Evolutionary conservation across 73 alveolate species (phyloP).

Genomic region (Paramecium primaurelia): DNA sequence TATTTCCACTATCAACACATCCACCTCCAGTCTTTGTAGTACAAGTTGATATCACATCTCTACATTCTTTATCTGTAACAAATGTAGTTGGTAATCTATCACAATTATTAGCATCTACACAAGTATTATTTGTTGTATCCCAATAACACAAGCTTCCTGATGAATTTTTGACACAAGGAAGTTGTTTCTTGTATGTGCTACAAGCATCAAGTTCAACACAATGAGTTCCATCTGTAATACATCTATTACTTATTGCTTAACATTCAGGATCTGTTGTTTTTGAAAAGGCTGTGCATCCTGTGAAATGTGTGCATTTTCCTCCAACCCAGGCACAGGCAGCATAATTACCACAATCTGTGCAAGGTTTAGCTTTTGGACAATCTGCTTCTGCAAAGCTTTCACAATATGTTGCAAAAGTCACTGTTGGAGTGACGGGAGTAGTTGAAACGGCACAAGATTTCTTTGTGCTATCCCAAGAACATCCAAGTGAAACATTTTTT

Average conservation of each 20-base stretch:
- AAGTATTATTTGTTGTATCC: background rate
- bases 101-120: background rate
- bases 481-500: background rate
- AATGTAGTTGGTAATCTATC: background rate
- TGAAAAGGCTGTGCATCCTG: background rate
- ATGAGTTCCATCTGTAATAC: conserved; percentile 36
- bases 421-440: background rate
- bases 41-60: background rate
- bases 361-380: background rate
- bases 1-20: conserved; percentile 28
- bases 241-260: background rate
- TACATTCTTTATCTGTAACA: background rate
- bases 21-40: background rate
- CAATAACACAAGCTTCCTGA: background rate
- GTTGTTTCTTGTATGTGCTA: background rate
- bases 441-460: too few relatives aligned
- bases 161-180: background rate
- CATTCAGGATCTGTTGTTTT: background rate
- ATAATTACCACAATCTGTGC: background rate
- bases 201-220: background rate
- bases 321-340: background rate
- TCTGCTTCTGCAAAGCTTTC: background rate
- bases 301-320: background rate
- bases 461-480: background rate
- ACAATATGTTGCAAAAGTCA: background rate